Conservation (phyloP, 2,329 filamentous ascomycete species). For the Claviceps africana region DNA sequence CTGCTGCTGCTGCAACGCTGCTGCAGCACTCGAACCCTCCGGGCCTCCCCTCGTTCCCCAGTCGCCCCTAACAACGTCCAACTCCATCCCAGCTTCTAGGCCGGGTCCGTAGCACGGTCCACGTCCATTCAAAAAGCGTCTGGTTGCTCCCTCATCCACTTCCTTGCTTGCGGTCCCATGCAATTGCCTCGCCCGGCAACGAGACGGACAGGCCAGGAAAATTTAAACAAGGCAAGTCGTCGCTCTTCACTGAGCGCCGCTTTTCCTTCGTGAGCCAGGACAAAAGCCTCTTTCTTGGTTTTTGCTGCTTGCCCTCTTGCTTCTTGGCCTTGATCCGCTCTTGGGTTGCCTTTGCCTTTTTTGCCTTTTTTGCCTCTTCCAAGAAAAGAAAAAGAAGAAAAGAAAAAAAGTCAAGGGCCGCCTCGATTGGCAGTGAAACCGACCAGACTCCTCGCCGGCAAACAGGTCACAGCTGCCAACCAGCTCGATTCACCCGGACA, state of each 20-base stretch:
- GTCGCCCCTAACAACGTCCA: conserved; percentile 19
- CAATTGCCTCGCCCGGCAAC: conserved; percentile 15
- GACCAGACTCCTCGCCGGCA: neutral
- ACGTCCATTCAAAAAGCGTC: conserved; percentile 28
- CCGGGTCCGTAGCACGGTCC: conserved; percentile 14
- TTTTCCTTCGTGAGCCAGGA: conserved; percentile 5
- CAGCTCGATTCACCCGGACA: conserved; percentile 1
- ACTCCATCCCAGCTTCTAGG: conserved; percentile 15
- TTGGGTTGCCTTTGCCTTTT: neutral
- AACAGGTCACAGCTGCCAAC: neutral
- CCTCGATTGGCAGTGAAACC: neutral
- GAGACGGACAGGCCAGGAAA: conserved; percentile 5
- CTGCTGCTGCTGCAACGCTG: neutral
- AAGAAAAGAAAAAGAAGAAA: too few relatives aligned
- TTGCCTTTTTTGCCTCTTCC: neutral
- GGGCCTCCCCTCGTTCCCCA: conserved; percentile 5
- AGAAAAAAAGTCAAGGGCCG: neutral
- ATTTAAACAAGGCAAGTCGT: conserved; percentile 3
- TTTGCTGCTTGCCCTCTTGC: neutral
- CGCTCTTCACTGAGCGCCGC: conserved; percentile 8
- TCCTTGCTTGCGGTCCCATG: conserved; percentile 16
- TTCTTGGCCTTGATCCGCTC: neutral
- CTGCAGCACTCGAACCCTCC: neutral
- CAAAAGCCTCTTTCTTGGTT: neutral
- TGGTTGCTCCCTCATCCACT: conserved; percentile 20